Percentiles rank a stretch among this genome's conserved stretches.
Conservation (phyloP, 257 asterid genomes). For the Avicennia marina region DNA sequence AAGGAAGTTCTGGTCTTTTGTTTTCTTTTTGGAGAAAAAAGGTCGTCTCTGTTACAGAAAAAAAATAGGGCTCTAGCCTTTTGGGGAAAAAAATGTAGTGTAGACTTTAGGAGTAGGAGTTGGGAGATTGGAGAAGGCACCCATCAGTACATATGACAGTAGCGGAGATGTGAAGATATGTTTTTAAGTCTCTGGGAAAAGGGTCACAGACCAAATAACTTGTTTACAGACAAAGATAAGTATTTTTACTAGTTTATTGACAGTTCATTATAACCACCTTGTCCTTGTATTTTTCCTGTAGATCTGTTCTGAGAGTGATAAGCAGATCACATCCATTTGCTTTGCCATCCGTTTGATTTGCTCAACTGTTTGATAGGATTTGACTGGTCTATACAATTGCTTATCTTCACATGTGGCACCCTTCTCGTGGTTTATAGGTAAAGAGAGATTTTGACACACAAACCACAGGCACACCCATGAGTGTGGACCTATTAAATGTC, state of each 20-base stretch:
- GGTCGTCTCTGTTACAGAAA: slow-evolving; percentile 15
- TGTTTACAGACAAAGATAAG: slow-evolving; percentile 6
- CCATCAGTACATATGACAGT: slow-evolving; percentile 13
- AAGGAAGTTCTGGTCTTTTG: slow-evolving; percentile 19
- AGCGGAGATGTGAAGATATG: slow-evolving; percentile 13
- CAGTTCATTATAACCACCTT: too few species aligned
- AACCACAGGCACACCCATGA: too few species aligned
- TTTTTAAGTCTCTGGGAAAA: neutral
- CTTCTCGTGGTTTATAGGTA: too few species aligned
- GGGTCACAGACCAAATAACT: slow-evolving; percentile 18
- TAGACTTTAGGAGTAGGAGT: slow-evolving; percentile 33
- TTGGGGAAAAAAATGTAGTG: too few species aligned
- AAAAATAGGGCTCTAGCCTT: slow-evolving; percentile 16
- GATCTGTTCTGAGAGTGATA: too few species aligned
- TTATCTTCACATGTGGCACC: too few species aligned
- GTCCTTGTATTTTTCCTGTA: too few species aligned
- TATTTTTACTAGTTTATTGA: too few species aligned
- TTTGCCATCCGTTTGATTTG: too few species aligned
- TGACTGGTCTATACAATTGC: slow-evolving; percentile 22
- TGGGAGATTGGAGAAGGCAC: slow-evolving; percentile 15
- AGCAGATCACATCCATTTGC: too few species aligned
- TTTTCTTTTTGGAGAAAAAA: neutral
- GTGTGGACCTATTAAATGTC: too few species aligned
- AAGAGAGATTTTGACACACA: too few species aligned
- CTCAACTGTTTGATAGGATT: slow-evolving; percentile 23